Evolutionary conservation across 208 protist genomes (phyloP), one percentile per base, ranked within the genome.

Genomic region (Acanthamoeba royreba): DNA sequence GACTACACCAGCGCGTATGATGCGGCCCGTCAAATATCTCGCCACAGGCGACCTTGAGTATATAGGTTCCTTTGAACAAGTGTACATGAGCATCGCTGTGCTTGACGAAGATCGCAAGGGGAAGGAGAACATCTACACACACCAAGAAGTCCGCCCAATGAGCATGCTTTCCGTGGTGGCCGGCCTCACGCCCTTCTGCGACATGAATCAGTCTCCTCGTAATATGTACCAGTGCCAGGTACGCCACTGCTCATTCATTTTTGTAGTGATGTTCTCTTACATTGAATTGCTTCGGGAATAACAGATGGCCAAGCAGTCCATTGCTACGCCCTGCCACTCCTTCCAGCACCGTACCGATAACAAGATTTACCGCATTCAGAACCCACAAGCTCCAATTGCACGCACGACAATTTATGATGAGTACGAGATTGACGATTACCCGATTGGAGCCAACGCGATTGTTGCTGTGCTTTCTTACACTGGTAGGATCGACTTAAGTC

Each of bases 401-500:
- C 86, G 74, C 42, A 93, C 90, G 17, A 52, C 90, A 33, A 2
- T 66, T 42, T 95, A 99, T 97, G 96, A 98, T 85, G 97, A 98
- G 81, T 99, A 99, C 94, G 92, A 95, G 93, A 95, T 99, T 55
- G 98, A 99, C 96, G 98, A 99, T 63, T 99, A 99, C 92, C 99
- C 99, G 81, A 95, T 98, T 40, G 99, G 99, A 74, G 98, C 98
- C 9, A 99, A 99, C 96, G 99, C 99, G 25, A 97, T 99, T n/a
- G 98, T 99, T 46, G 99, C 99, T 35, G 99, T 99, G 86, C 97
- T 99, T 91, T 98, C 99, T 28, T 99, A 99, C 98, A 99, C 99
- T 7, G 99, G 96, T 58, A 86, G 22, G 77, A 74, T 74, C 33
- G 15, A n/a, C 33, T 74, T 74, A n/a, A 40, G 52, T 74, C 63